Evolutionary conservation across 768 basidiomycete species (phyloP), one percentile per base, ranked within the genome.

Genomic region (Cyclocybe aegerita): DNA sequence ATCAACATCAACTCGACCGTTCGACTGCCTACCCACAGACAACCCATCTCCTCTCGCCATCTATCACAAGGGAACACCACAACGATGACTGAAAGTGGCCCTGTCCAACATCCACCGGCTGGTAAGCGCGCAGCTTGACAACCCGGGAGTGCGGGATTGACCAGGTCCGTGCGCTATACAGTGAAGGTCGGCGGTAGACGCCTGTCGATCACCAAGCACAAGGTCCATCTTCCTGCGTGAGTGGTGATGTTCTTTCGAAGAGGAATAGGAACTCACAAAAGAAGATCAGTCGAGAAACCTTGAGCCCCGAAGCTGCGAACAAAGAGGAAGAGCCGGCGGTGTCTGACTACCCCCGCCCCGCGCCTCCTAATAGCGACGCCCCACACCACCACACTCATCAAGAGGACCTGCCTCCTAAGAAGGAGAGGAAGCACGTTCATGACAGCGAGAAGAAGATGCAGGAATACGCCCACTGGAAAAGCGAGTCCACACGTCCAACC

Each of bases 111-210:
- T 48, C 59, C 72, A 30, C 80, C 81, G 39, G 81, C 81, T 34
- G 48, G 81, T 80, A 63, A 63, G 75, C 64, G 39, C 32, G 7
- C 1, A 39, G 16, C 30, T 39, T 43, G 37, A 9, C 15, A 15
- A 29, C 35, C 23, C 7, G 9, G 23, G 34, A 16, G 17, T 3
- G 6, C 8, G n/a, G 10, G n/a, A 30, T 50, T 9, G 7, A 30
- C 32, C 43, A 31, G 37, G 33, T 35, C 10, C 17, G 31, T 14
- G 15, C 29, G 30, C 23, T 31, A 3, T 3, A 32, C 44, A 76
- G 73, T 75, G 50, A 75, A 75, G 63, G 79, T 81, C 10, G 80
- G 73, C 32, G 79, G 80, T 23, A 74, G 81, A 40, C 74, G 81
- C 10, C 71, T 77, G 36, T 82, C 81, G 15, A 54, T 71, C 29